These are phyloP conservation scores for Hura crepitans DNA, from an alignment of 441 rosid species.

Conservation along the genomic window DNA sequence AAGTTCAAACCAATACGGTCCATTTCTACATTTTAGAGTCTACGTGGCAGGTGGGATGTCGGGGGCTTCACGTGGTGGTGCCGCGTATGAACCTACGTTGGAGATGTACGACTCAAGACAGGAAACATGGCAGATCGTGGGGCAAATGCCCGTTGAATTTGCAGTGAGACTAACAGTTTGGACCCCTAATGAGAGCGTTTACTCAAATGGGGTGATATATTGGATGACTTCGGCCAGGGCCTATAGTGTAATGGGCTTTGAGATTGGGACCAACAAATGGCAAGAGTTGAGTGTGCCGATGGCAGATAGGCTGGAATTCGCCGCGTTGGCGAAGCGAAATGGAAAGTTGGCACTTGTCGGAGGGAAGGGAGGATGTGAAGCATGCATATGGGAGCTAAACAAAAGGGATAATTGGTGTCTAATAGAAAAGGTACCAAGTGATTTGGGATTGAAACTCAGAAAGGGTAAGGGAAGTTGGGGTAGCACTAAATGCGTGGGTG, in stretches of 20 bases:
- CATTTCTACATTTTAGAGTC: conserved; percentile 26
- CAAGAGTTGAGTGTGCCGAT: conserved; percentile 39
- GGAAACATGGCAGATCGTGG: conserved; percentile 32
- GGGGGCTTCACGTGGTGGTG: conserved; percentile 29
- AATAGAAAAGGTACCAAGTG: conserved; percentile 31
- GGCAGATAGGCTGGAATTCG: conserved; percentile 49
- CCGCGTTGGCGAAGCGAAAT: conserved; percentile 25
- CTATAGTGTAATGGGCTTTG: conserved; percentile 45
- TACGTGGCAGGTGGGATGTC: conserved; percentile 63
- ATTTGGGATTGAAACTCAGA: conserved; percentile 33
- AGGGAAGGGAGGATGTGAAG: conserved; percentile 24
- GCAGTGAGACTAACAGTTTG: conserved; percentile 55
- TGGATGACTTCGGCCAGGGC: conserved; percentile 63
- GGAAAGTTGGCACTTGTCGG: conserved; percentile 38
- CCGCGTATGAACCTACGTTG: conserved; percentile 37
- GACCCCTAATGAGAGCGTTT: conserved; percentile 49
- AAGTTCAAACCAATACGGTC: conserved; percentile 11
- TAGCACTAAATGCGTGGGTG: conserved; percentile 39
- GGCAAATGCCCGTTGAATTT: conserved; percentile 37
- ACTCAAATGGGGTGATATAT: conserved; percentile 35
- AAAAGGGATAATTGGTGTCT: conserved; percentile 30
- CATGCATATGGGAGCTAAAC: conserved; percentile 40
- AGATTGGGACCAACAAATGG: conserved; percentile 39
- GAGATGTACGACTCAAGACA: conserved; percentile 44
- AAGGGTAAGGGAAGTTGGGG: conserved; percentile 39